Evolutionary conservation across 148 eudicot species (phyloP), one percentile per base, ranked within the genome.

Genomic region (Nepenthes mirabilis): DNA sequence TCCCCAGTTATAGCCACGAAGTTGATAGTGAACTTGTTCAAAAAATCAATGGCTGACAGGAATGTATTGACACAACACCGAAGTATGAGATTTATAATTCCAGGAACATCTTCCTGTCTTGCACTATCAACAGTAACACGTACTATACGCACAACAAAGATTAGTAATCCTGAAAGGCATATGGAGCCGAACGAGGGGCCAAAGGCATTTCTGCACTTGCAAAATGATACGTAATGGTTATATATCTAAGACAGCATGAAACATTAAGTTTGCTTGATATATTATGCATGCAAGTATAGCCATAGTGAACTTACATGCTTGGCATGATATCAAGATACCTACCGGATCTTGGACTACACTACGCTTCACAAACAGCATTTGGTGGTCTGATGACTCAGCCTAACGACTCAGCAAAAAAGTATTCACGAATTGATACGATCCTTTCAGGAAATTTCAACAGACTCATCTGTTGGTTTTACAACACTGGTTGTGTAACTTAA

Each of bases 1-100:
- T 93, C 99, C 37, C 99, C 99, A 49, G 97, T 89, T 66, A 93
- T 89, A 43, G 99, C 97, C 0, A 86, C 95, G 70, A 93, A 93
- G 73, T 86, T 89, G 58, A 93, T 71, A 50, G 99, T 86, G 80
- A 93, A 93, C 62, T 93, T 89, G 73, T 93, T 93, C 51, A 93
- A 67, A 67, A 84, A 93, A 55, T 93, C 97, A 36, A 93, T 58
- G 60, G 91, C 76, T 34, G 83, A 60, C 50, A 93, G 47, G 43
- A 84, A 58, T 56, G 77, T 63, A 55, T 82, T 79, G 43, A 82
- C 99, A 58, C 83, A 93, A 70, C 95, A 93, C 47, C 81, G 75
- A 9, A 93, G 82, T 32, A 82, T 53, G 14, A 82, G 57, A 23
- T 23, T 82, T 50, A 89, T 84, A 4, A 93, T 72, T 56, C 99